Evolutionary conservation across 2,329 filamentous ascomycete species (phyloP).

Genomic region (Zymoseptoria tritici): DNA sequence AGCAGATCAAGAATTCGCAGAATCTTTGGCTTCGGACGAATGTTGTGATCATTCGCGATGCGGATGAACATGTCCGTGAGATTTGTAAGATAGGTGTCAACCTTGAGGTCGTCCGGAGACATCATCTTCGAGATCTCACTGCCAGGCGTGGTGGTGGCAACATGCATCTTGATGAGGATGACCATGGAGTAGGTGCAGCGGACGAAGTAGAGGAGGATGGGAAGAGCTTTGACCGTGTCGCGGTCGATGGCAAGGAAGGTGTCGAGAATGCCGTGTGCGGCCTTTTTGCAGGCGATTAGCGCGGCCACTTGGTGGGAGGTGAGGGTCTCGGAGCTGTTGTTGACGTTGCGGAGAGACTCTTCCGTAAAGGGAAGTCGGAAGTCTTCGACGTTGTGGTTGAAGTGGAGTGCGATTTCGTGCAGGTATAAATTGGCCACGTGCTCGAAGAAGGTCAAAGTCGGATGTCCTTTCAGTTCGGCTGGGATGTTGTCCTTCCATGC

Average conservation of each 20-base stretch:
- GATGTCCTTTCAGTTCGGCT: constrained; percentile 26
- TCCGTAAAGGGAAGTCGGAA: constrained; percentile 39
- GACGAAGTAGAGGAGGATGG: constrained; percentile 42
- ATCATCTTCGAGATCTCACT: constrained; percentile 44
- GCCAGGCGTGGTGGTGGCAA: constrained; percentile 44
- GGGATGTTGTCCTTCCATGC: constrained; percentile 40
- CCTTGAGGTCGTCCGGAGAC: constrained; percentile 40
- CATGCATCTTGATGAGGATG: constrained; percentile 54
- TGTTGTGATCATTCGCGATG: constrained; percentile 14
- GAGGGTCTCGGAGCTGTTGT: constrained; percentile 34
- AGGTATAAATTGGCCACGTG: constrained; percentile 44
- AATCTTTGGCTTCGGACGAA: constrained; percentile 40
- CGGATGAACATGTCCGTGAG: constrained; percentile 36
- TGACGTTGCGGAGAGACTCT: constrained; percentile 35
- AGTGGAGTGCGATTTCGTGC: constrained; percentile 45
- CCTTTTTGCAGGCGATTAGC: constrained; percentile 39
- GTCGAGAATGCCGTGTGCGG: constrained; percentile 42
- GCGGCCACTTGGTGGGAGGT: constrained; percentile 42
- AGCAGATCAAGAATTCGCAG: constrained; percentile 40
- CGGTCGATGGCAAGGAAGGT: constrained; percentile 44
- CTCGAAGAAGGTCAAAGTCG: constrained; percentile 37
- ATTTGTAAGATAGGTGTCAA: constrained; percentile 41
- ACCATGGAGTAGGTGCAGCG: constrained; percentile 51
- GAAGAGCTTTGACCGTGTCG: constrained; percentile 36
- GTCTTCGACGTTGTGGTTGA: constrained; percentile 39